Evolutionary conservation across 192 early-diverging fungal species (phyloP), one percentile per base, ranked within the genome.

Genomic region (Lunasporangiospora selenospora): DNA sequence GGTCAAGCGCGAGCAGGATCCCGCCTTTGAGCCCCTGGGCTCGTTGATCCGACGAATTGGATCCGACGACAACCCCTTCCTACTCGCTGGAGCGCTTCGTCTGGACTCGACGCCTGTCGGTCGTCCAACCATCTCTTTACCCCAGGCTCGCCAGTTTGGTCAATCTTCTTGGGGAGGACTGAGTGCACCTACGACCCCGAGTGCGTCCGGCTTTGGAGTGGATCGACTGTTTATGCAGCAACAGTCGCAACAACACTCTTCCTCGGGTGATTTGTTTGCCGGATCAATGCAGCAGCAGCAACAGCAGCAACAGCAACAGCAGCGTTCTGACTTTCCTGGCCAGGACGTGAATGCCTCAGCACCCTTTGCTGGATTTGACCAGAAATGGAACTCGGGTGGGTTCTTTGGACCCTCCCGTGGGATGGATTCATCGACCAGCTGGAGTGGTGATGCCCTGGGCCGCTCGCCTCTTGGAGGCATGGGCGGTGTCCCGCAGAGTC

Each of bases 1-100:
- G 30, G 86, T 97, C 29, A 85, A 88, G 75, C 80, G 85, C 36
- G 88, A 89, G 21, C 89, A 89, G 34, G 88, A 92, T 24, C n/a
- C 80, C 6, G 59, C 63, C 12, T 95, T 93, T 71, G 90, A 94
- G 60, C 89, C 90, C 0, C 77, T 97, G 3, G 80, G 84, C 19
- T 58, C 62, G 12, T 80, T 92, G 29, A 61, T 93, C 31, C 62
- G 78, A 30, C 78, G 82, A 29, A 78, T 84, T n/a, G 89, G 89
- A 18, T 75, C 77, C 36, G 81, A 89, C 8, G 80, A 84, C 13
- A 78, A 70, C 23, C 87, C 88, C 1, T 97, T 97, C 77, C 47
- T 88, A 1, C 71, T 67, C 0, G 77, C 75, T 29, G 71, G 75
- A n/a, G 23, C 29, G 42, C 46, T 36, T 31, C 11, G 12, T 30